Evolutionary conservation across 345 rosid species (phyloP), one percentile per base, ranked within the genome.

Genomic region (Microthlaspi erraticum): DNA sequence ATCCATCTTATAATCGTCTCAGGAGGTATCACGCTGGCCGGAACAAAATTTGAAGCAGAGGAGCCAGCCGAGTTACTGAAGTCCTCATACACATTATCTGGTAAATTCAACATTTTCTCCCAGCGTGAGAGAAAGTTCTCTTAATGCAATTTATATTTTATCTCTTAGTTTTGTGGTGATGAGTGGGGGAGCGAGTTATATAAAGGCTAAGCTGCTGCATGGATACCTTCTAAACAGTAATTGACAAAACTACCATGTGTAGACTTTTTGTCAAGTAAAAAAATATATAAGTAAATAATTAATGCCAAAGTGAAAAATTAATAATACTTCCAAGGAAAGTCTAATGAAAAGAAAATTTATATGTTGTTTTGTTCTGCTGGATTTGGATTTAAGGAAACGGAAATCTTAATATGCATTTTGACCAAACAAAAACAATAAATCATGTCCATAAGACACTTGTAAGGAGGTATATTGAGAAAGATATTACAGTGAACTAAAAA

Each of bases 1-100:
- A 86, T 65, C 85, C 76, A 72, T 7, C 26, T 63, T 10, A 2
- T 3, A 45, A 80, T 16, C 29, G 9, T 31, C 12, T 0, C 16
- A 23, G 39, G 44, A 56, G 59, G 7, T 8, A 17, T 5, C 18
- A 11, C 0, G 51, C 32, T 53, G 34, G 7, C 33, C 19, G 50
- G 14, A 39, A 39, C 5, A 17, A 56, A 32, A 0, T 55, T 29
- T 3, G 70, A 8, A n/a, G 8, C 51, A 17, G 33, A 39, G 52
- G 61, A 34, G 8, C 7, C 31, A 19, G 61, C 42, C 20, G 20
- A 12, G 6, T 3, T 19, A 52, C 9, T 61, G 38, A 62, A 62
- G 14, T 75, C 79, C 18, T 68, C 79, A 16, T 75, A 75, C 2
- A 75, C 44, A 38, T 50, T 1, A 51, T 75, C 79, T 1, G 70